Conservation (phyloP, 306 rosid genomes). For the Sesbania bispinosa region DNA sequence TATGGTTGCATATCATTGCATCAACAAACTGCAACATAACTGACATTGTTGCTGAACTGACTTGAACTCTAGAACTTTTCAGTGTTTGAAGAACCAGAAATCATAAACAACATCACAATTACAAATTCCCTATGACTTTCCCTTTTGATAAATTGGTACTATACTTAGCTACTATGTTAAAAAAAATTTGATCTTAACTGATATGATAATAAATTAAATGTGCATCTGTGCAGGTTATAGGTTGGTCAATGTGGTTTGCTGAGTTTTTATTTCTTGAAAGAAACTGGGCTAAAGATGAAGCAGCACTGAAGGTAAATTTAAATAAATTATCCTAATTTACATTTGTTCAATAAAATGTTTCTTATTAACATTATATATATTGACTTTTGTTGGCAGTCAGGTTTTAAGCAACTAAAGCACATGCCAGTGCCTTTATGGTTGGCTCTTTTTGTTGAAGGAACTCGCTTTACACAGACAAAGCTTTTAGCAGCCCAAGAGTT, state of each 20-base stretch:
- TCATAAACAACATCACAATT: background rate
- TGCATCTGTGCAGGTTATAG: constrained; percentile 58
- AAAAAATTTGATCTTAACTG: background rate
- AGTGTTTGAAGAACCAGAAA: background rate
- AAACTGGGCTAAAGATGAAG: constrained; percentile 73
- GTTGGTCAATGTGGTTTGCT: constrained; percentile 98
- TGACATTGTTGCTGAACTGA: background rate
- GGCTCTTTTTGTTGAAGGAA: constrained; percentile 92
- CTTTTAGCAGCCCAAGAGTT: constrained; percentile 69
- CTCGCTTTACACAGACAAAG: constrained; percentile 77
- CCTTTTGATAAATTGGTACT: background rate
- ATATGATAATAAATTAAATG: background rate
- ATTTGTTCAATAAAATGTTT: background rate
- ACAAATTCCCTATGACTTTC: background rate
- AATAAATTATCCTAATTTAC: background rate
- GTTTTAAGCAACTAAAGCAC: constrained; percentile 52
- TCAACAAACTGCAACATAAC: background rate
- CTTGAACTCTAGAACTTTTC: background rate
- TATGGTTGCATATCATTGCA: no score
- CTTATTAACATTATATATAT: background rate
- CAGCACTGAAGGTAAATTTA: constrained; percentile 51
- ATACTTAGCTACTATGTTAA: background rate
- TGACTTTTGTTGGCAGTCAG: constrained; percentile 50
- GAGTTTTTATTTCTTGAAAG: constrained; percentile 80
- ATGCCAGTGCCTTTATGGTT: constrained; percentile 78